These are phyloP conservation scores for Ogataea saltuana DNA, from an alignment of 805 yeast genomes.

Conservation along the genomic window DNA sequence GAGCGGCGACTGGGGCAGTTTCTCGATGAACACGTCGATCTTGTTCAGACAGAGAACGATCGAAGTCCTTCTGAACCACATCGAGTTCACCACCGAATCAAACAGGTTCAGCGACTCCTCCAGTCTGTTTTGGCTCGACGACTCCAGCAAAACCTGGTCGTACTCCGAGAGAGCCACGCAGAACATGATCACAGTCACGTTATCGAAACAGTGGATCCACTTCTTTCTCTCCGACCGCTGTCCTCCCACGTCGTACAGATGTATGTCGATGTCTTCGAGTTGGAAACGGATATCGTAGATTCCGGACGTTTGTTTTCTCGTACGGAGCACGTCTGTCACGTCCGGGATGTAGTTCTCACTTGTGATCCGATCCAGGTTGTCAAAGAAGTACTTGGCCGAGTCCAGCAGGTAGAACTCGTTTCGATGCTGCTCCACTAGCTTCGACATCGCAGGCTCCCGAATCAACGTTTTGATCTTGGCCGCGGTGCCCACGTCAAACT, in stretches of 20 bases:
- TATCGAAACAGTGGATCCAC: slow-evolving; percentile 97
- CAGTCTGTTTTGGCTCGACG: slow-evolving; percentile 69
- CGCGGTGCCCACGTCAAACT: slow-evolving; percentile 53
- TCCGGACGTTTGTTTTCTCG: slow-evolving; percentile 92
- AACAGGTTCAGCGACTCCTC: slow-evolving; percentile 82
- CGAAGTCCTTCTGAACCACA: slow-evolving; percentile 89
- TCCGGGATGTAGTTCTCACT: slow-evolving; percentile 65
- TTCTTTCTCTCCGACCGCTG: slow-evolving; percentile 94
- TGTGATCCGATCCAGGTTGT: slow-evolving; percentile 63
- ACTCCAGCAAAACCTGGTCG: slow-evolving; percentile 83
- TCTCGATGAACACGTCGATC: slow-evolving; percentile 86
- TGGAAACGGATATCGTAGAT: slow-evolving; percentile 80
- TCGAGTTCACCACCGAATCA: slow-evolving; percentile 86
- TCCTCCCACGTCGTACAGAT: slow-evolving; percentile 87
- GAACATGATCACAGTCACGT: slow-evolving; percentile 84
- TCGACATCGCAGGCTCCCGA: slow-evolving; percentile 55
- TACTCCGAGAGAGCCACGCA: slow-evolving; percentile 91
- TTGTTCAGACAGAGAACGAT: slow-evolving; percentile 85
- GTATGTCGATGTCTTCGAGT: slow-evolving; percentile 66
- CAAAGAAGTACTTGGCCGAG: slow-evolving; percentile 77
- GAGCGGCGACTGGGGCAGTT: slow-evolving; percentile 76
- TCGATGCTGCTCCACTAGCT: slow-evolving; percentile 57
- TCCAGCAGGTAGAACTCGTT: slow-evolving; percentile 82
- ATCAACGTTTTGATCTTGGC: slow-evolving; percentile 53
- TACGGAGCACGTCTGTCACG: slow-evolving; percentile 75